phyloP scores from a whole-genome alignment of 495 filamentous ascomycete genomes.

The Cryomyces antarcticus region DNA sequence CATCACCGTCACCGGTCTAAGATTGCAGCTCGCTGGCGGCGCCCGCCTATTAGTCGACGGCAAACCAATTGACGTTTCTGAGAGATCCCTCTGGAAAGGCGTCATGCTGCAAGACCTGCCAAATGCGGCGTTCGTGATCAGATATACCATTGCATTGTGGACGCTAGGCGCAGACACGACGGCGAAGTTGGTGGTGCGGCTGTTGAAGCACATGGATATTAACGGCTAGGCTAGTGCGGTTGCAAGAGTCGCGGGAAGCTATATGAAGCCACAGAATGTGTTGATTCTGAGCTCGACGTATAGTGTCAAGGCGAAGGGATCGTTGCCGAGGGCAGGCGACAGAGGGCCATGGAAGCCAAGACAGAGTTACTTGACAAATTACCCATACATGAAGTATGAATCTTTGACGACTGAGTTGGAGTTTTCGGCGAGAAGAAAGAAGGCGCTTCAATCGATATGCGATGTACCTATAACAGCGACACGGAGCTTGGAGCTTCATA shows the following conservation, averaged over 20 bases:
- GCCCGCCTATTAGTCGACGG: constrained; percentile 33
- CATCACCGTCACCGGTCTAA: constrained; percentile 53
- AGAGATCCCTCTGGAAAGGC: constrained; percentile 36
- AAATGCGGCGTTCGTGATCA: constrained; percentile 33
- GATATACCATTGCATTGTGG: constrained; percentile 38
- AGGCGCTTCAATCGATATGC: too few relatives aligned
- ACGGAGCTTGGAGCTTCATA: too few relatives aligned
- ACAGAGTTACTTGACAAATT: constrained; percentile 32
- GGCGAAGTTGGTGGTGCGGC: constrained; percentile 24
- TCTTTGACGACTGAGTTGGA: too few relatives aligned
- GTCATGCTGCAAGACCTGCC: constrained; percentile 40
- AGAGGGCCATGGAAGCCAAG: constrained; percentile 34
- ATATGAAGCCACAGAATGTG: constrained; percentile 17
- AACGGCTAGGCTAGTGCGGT: constrained; percentile 18
- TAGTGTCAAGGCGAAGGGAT: constrained; percentile 16
- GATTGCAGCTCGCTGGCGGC: constrained; percentile 31
- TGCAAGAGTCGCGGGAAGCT: constrained; percentile 10
- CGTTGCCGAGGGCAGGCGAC: constrained; percentile 25
- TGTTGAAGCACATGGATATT: constrained; percentile 23
- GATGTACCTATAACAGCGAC: too few relatives aligned
- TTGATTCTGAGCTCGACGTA: constrained; percentile 32
- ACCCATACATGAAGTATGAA: too few relatives aligned
- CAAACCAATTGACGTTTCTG: constrained; percentile 22
- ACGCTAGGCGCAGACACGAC: constrained; percentile 37
- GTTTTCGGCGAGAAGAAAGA: too few relatives aligned